Base-by-base conservation (phyloP, 805 yeast species). In the Maudiozyma saulgeensis region DNA sequence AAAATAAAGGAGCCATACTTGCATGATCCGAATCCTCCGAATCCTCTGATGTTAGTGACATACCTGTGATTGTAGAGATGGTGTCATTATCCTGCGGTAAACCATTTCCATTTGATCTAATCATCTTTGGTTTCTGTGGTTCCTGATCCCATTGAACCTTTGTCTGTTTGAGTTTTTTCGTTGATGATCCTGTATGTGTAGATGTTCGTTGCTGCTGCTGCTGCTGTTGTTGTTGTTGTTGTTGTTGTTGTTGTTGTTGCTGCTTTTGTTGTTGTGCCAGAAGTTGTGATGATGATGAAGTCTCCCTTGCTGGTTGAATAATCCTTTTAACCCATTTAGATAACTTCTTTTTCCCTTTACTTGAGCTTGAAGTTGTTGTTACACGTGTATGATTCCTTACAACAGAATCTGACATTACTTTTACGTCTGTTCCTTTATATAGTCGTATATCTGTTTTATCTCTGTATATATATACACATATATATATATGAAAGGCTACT, bases 1-100 rank as follows among this genome's bases (percentile, higher is more conserved):
- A 68, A 16, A 64, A 47, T 21, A 68, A 49, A 1, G 71, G 71
- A 4, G 63, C 55, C 5, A 67, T 60, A 44, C 69, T 64, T 28
- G 60, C 60, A 39, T 60, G 58, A 44, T 67, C 69, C 4, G 28
- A 16, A 35, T 21, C 47, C 6, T 47, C 51, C 1, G 31, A 23
- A n/a, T 25, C 43, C 13, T 41, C 41, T 6, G 19, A 25, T 2
- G 34, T 2, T 23, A 25, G 19, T 15, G 23, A 19, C 19, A 15
- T 19, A 26, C 21, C 18, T 9, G 38, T 7, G 3, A 7, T 12
- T 5, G 46, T 34, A 3, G 40, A 15, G 34, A 15, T 15, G 3
- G 42, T 18, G 2, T 15, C 12, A 12, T 37, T 13, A 18, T 37
- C 40, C 40, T 18, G 21, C 6, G 4, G 40, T 4, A 15, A 9